phyloP scores from a whole-genome alignment of 257 asterid species.

The Catharanthus roseus region DNA sequence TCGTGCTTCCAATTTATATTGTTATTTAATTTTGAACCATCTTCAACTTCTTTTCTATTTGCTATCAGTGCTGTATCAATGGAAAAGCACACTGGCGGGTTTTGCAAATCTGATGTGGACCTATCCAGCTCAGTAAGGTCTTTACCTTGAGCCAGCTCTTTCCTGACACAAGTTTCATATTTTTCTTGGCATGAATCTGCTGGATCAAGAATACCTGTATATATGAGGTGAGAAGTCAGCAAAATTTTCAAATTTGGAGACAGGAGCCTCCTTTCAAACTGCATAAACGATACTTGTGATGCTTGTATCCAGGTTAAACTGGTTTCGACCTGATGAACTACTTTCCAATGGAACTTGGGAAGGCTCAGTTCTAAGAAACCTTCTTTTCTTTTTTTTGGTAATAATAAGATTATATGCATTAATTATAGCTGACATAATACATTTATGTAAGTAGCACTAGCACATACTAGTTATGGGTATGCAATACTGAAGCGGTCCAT shows the following conservation, averaged over 20 bases:
- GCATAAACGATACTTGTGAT: slow-evolving; percentile 6
- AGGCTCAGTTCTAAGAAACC: slow-evolving; percentile 9
- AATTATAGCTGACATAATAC: too few relatives aligned
- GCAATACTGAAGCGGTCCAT: too few relatives aligned
- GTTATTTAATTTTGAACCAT: slow-evolving; percentile 26
- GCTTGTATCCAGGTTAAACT: not conserved
- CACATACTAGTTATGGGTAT: too few relatives aligned
- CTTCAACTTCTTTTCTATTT: slow-evolving; percentile 30
- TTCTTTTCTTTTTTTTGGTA: too few relatives aligned
- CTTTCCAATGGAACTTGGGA: slow-evolving; percentile 14
- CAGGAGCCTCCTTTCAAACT: slow-evolving; percentile 3
- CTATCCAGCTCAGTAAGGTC: slow-evolving; percentile 30
- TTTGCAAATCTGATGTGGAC: slow-evolving; percentile 29
- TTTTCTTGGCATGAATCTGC: slow-evolving; percentile 25
- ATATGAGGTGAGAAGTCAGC: slow-evolving; percentile 9
- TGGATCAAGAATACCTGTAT: slow-evolving; percentile 19
- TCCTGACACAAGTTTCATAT: slow-evolving; percentile 23
- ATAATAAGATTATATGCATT: too few relatives aligned
- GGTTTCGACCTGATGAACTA: slow-evolving; percentile 12
- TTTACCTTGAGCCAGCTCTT: slow-evolving; percentile 21
- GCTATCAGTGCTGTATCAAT: slow-evolving; percentile 26
- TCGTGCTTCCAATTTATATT: slow-evolving; percentile 22
- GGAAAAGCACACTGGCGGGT: slow-evolving; percentile 23
- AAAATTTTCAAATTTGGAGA: not conserved
- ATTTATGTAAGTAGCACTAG: too few relatives aligned